phyloP scores from a whole-genome alignment of 352 stramenopile species.

The Pythium rhizo-oryzae region DNA sequence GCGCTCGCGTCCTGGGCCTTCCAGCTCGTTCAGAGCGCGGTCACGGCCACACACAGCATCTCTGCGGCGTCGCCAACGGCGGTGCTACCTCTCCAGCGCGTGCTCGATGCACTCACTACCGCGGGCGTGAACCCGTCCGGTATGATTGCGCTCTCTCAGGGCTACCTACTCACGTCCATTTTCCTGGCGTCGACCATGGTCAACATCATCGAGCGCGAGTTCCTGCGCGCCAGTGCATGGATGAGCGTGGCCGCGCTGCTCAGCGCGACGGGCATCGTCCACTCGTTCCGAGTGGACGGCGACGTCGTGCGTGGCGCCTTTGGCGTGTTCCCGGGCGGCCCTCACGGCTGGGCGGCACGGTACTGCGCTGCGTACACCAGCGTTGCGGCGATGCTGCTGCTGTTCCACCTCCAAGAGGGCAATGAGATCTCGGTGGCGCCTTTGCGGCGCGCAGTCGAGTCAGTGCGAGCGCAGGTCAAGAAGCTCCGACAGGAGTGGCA shows the following conservation, averaged over 20 bases:
- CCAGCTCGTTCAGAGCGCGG: conserved; percentile 40
- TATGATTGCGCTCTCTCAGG: conserved; percentile 46
- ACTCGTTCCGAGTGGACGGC: conserved; percentile 45
- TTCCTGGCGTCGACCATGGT: conserved; percentile 51
- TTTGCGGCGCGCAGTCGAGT: conserved; percentile 4
- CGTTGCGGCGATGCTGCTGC: conserved; percentile 28
- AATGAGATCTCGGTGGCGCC: conserved; percentile 25
- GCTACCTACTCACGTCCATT: conserved; percentile 50
- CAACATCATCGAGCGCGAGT: conserved; percentile 54
- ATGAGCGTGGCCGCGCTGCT: conserved; percentile 37
- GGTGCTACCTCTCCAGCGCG: conserved; percentile 20
- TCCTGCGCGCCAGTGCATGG: conserved; percentile 39
- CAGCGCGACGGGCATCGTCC: conserved; percentile 37
- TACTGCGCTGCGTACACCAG: conserved; percentile 25
- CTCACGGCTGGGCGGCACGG: conserved; percentile 25
- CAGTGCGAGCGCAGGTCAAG: not conserved
- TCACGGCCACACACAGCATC: conserved; percentile 23
- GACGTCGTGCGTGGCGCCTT: conserved; percentile 32
- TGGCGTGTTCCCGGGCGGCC: conserved; percentile 32
- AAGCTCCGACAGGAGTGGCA: not conserved
- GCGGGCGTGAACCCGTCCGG: conserved; percentile 40
- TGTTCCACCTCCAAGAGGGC: conserved; percentile 38
- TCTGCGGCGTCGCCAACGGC: not conserved
- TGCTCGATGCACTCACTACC: conserved; percentile 30
- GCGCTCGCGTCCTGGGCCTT: conserved; percentile 44